Conservation (phyloP, 345 rosid genomes). For the Moricandia moricandioides region DNA sequence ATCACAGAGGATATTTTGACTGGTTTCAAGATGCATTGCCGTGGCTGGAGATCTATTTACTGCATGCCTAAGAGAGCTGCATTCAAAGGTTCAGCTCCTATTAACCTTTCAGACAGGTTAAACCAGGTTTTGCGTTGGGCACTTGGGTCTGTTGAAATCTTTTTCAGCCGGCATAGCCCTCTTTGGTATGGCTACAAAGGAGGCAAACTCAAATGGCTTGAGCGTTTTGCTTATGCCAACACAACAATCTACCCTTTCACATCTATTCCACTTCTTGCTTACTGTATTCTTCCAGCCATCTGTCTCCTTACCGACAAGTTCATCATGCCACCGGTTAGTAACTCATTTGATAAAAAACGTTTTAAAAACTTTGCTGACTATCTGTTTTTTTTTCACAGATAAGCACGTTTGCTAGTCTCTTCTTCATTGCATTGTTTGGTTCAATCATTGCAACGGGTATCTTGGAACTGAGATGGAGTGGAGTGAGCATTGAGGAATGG, state of each 20-base stretch:
- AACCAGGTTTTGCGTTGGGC: constrained; percentile 99
- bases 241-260: constrained; percentile 96
- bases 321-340: constrained; percentile 91
- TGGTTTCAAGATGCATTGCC: constrained; percentile 99
- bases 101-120: constrained; percentile 88
- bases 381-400: constrained; percentile 49
- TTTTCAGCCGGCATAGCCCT: constrained; percentile 93
- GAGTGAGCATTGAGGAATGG: too few species aligned
- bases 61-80: constrained; percentile 93
- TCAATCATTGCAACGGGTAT: too few species aligned
- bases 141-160: constrained; percentile 96
- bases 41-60: constrained; percentile 97
- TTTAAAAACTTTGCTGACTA: neutral
- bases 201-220: constrained; percentile 95
- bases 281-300: constrained; percentile 85
- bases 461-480: too few species aligned
- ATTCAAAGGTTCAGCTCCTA: constrained; percentile 97
- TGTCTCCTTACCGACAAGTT: constrained; percentile 94
- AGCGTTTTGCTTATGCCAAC: constrained; percentile 83
- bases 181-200: constrained; percentile 83
- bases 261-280: constrained; percentile 84
- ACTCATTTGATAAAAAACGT: neutral
- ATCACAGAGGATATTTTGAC: constrained; percentile 95
- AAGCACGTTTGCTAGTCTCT: too few species aligned
- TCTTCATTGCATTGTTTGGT: too few species aligned